Base-by-base conservation (phyloP, 306 rosid species). In the Cicer judaicum region DNA sequence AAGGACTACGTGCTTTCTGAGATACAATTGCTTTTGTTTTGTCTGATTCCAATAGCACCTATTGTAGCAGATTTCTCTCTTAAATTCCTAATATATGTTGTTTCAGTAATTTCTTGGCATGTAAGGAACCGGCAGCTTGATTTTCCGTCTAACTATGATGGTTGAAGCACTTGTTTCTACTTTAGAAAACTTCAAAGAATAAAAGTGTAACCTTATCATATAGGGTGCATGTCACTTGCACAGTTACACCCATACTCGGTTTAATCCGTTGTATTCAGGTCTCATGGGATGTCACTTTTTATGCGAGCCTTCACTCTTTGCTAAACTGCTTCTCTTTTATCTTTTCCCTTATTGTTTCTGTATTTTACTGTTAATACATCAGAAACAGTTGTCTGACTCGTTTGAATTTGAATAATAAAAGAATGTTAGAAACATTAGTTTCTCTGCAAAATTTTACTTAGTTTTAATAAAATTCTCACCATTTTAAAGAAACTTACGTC, bases 111-210 rank as follows among this genome's bases (percentile, higher is more conserved):
- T 57, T 61, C 24, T 40, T 61, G 67, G 61, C 80, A 16, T 71
- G 29, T 4, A 41, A 48, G 52, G 46, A 65, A 5, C 19, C 64
- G n/a, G 11, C 40, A 11, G 15, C 7, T 64, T 63, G n/a, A 19
- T 55, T 64, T 42, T 42, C 39, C 48, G n/a, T 81, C 50, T 64
- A 29, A 8, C 50, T 76, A 50, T 76, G 21, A 70, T 56, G 41
- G 4, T 70, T 29, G 50, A 48, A 13, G 80, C 46, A 55, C 41
- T 43, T n/a, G 1, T 53, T 3, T 13, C 60, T 53, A 53, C 8
- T 16, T 53, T 53, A 53, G 60, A 16, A 53, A 16, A 53, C 34
- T 16, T 53, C 8, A 39, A 40, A 2, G 1, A 11, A 1, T 59
- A 29, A 2, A 53, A 53, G 60, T 53, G 64, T 59, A 29, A 29